phyloP scores from a whole-genome alignment of 768 basidiomycete species.

The Kwoniella dejecticola region DNA sequence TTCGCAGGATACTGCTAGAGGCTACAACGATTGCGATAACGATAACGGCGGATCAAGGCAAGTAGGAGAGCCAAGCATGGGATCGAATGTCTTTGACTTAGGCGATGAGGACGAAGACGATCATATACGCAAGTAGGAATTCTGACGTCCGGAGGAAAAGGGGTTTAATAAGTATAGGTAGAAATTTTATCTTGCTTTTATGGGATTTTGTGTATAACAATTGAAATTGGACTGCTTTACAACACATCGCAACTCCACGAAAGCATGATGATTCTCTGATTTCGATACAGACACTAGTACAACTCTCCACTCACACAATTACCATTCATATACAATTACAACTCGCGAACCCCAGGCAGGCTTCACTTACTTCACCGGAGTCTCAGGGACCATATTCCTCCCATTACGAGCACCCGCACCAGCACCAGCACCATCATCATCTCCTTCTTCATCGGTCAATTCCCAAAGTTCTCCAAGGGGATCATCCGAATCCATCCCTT shows the following conservation, averaged over 20 bases:
- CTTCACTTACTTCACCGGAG: conserved; percentile 31
- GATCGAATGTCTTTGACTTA: conserved; percentile 6
- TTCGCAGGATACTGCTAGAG: conserved; percentile 25
- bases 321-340: too few species aligned
- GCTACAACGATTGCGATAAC: neutral
- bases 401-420: neutral
- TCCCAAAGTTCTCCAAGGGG: conserved; percentile 43
- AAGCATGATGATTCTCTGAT: too few species aligned
- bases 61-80: conserved; percentile 1
- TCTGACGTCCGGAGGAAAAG: neutral
- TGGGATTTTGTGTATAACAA: too few species aligned
- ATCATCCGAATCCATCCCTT: conserved; percentile 32
- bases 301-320: too few species aligned
- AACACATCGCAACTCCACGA: too few species aligned
- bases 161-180: conserved; percentile 1
- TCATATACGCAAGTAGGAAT: neutral
- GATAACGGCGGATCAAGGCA: neutral
- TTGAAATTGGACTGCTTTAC: too few species aligned
- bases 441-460: conserved; percentile 49
- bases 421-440: neutral
- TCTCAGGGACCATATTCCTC: conserved; percentile 35
- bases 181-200: too few species aligned
- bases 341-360: too few species aligned
- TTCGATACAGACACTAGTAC: too few species aligned
- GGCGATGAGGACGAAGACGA: conserved; percentile 21